Conservation (phyloP, 331 rosid species). For the Quercus lobata region DNA sequence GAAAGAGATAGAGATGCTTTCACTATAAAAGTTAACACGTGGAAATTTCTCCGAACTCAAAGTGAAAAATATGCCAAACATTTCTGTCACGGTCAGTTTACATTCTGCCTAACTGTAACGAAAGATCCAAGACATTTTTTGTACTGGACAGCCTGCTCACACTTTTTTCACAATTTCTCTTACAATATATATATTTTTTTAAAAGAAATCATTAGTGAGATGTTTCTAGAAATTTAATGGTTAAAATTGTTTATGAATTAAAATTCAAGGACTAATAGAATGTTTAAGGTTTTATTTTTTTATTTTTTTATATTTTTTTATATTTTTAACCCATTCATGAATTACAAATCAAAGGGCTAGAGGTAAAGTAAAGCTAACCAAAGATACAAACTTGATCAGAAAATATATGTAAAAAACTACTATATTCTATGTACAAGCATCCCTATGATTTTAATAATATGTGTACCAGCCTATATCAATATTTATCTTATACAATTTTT, state of each 20-base stretch:
- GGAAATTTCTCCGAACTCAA: background rate
- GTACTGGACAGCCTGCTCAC: background rate
- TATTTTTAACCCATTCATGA: background rate
- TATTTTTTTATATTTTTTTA: too few relatives aligned
- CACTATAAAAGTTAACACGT: too few relatives aligned
- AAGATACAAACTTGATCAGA: background rate
- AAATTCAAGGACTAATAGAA: too few relatives aligned
- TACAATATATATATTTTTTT: too few relatives aligned
- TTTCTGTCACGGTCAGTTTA: background rate
- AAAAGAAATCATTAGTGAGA: background rate
- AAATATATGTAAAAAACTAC: background rate
- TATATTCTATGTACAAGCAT: background rate
- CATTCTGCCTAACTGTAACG: background rate
- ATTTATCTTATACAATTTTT: background rate
- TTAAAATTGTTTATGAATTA: too few relatives aligned
- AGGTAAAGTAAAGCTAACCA: background rate
- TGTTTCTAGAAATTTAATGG: too few relatives aligned
- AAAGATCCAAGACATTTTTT: background rate
- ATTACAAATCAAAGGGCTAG: background rate
- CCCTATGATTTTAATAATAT: background rate
- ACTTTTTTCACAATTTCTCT: background rate
- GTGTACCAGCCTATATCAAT: background rate
- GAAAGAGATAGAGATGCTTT: background rate
- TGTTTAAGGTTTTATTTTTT: too few relatives aligned
- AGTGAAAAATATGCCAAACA: background rate